Base-by-base conservation (phyloP, 2,329 filamentous ascomycete species). In the Talaromyces verruculosus region DNA sequence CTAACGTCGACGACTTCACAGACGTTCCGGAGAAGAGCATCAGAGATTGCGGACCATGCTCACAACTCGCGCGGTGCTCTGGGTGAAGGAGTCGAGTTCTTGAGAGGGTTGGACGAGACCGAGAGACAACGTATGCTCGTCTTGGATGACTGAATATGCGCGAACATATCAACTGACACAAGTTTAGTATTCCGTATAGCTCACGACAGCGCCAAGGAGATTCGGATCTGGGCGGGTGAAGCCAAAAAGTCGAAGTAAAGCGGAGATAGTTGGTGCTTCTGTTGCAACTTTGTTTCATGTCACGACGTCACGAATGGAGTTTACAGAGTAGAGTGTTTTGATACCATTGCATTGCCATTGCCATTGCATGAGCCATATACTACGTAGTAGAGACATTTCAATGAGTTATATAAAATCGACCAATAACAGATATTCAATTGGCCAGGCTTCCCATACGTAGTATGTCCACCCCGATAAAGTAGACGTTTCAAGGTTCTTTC, bases 21-120 rank as follows among this genome's bases (percentile, higher is more conserved):
- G 81, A 93, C 92, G 0, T 98, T 96, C 79, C 92, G 93, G 70
- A 84, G 87, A 60, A 85, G 95, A 58, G 91, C 93, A 0, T 85
- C 87, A 1, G 92, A 96, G 68, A 91, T 98, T 61, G 91, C 91
- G 5, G 87, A 98, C 74, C 92, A 97, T 75, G 94, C 93, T 2
- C 88, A 93, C 71, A 97, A 97, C 78, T 90, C 90, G 3, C 88
- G 89, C 10, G 89, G 90, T 15, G 89, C 89, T 11, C 79, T 87
- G 47, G 84, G 85, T 2, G 86, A 87, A 59, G 82, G 88, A 1
- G 88, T 89, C 65, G 93, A 97, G 71, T 98, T 98, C 72, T 81
- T 97, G 72, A 84, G 91, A 35, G 93, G 93, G 0, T 78, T 99
- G 65, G 95, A 98, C 73, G 93, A 98, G 81, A 93, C 88, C 78